Evolutionary conservation across 768 basidiomycete species (phyloP), one percentile per base, ranked within the genome.

Genomic region (Coprinopsis marcescibilis): DNA sequence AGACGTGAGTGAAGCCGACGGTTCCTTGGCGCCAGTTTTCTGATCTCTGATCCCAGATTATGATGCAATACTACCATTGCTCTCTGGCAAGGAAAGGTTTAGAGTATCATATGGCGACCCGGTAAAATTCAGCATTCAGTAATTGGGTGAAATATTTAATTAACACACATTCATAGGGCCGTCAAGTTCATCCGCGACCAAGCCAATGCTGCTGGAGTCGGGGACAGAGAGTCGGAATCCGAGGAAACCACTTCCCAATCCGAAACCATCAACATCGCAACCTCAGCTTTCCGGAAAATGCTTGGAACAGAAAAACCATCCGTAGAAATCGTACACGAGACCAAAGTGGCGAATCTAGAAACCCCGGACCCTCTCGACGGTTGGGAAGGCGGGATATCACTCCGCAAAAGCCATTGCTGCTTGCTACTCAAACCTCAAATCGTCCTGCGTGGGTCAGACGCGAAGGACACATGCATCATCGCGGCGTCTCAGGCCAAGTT

Each of bases 341-440:
- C 57, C 17, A 53, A 57, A 10, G 49, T 55, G 3, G 63, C 67
- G 19, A 54, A 60, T 27, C 58, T 65, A 2, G 65, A 67, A 17
- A 62, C 64, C 21, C 61, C 75, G 10, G 76, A 84, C 44, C 84
- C 86, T 10, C 60, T 88, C 44, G 69, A 76, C 34, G 86, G 86
- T 12, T 89, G 85, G 84, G 73, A 73, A 21, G 79, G 85, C 27
- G 83, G 81, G 1, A 80, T 88, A 38, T 75, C 81, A 23, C 68
- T 85, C 24, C 67, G 69, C 43, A 85, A 85, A 55, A 80, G 81
- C 33, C 80, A 92, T 58, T 85, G 87, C 60, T 87, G 88, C 58
- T 71, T 92, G n/a, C 73, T 97, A 26, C 67, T 95, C 49, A 93
- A 93, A 57, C 92, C 94, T 11, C 94, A 98, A 59, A 78, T 98